Evolutionary conservation across 768 basidiomycete species (phyloP).

Genomic region (Phanerochaete sordida): DNA sequence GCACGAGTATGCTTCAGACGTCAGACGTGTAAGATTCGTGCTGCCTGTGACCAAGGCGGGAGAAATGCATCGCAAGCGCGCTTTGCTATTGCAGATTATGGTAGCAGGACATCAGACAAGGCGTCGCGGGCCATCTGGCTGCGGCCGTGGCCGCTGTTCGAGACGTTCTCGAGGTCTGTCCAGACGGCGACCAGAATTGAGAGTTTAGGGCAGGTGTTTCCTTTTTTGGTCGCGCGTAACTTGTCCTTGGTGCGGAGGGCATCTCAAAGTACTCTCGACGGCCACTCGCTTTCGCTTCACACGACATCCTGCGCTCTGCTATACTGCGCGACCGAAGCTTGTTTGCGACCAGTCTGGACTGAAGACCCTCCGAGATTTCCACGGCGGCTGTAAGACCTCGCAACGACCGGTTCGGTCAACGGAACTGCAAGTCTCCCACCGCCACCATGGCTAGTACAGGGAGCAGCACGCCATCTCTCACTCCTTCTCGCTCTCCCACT

Average conservation of each 20-base stretch:
- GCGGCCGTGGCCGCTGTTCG: background rate
- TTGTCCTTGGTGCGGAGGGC: background rate
- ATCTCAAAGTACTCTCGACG: background rate
- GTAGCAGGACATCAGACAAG: too few relatives aligned
- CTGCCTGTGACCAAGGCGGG: too few relatives aligned
- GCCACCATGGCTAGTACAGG: constrained; percentile 20
- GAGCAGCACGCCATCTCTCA: constrained; percentile 30
- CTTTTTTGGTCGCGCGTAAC: background rate
- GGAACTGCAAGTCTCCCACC: background rate
- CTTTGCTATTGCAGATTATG: too few relatives aligned
- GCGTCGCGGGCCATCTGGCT: too few relatives aligned
- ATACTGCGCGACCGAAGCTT: background rate
- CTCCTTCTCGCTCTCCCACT: constrained; percentile 47
- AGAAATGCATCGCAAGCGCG: too few relatives aligned
- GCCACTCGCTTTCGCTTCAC: background rate
- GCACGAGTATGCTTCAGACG: too few relatives aligned
- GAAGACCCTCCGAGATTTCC: background rate
- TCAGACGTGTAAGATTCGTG: too few relatives aligned
- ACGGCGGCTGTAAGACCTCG: background rate
- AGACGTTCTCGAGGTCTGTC: background rate
- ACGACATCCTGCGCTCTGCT: background rate
- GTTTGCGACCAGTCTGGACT: background rate
- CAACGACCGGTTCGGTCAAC: background rate
- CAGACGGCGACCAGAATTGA: background rate
- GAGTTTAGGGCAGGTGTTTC: constrained; percentile 6